phyloP scores from a whole-genome alignment of 2,329 filamentous ascomycete genomes.

The Blumeriella jaapii region DNA sequence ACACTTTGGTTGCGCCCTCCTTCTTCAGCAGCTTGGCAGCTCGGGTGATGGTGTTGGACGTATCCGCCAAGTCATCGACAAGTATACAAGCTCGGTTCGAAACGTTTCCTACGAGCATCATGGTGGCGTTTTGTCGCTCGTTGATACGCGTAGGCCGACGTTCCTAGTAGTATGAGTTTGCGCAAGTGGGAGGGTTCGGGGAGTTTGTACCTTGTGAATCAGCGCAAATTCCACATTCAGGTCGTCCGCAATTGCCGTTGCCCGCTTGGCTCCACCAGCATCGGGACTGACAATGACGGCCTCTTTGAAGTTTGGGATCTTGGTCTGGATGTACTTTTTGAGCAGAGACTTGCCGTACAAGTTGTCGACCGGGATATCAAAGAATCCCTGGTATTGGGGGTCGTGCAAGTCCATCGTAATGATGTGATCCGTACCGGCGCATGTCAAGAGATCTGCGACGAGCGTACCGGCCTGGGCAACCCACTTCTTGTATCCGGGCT shows the following conservation, averaged over 20 bases:
- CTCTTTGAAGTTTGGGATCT: constrained; percentile 68
- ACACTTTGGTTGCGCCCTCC: constrained; percentile 83
- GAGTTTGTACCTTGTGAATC: constrained; percentile 75
- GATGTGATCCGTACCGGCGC: constrained; percentile 89
- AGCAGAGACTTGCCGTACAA: constrained; percentile 74
- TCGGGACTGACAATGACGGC: constrained; percentile 93
- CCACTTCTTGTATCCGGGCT: constrained; percentile 96
- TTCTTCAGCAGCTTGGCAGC: constrained; percentile 95
- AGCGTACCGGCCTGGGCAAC: constrained; percentile 94
- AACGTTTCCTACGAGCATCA: constrained; percentile 91
- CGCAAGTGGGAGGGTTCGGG: constrained; percentile 23
- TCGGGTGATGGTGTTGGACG: constrained; percentile 91
- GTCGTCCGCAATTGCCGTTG: constrained; percentile 87
- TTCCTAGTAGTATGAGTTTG: constrained; percentile 46
- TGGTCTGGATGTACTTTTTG: constrained; percentile 61
- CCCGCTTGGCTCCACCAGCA: constrained; percentile 90
- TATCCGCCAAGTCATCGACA: constrained; percentile 90
- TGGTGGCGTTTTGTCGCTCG: constrained; percentile 81
- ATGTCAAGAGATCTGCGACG: constrained; percentile 87
- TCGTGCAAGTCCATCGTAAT: constrained; percentile 98
- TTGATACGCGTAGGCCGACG: constrained; percentile 78
- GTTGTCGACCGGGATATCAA: constrained; percentile 97
- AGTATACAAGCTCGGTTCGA: constrained; percentile 73
- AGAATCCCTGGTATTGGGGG: constrained; percentile 96
- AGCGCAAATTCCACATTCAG: constrained; percentile 92